Base-by-base conservation (phyloP, 306 rosid genomes). In the Argentina anserina region DNA sequence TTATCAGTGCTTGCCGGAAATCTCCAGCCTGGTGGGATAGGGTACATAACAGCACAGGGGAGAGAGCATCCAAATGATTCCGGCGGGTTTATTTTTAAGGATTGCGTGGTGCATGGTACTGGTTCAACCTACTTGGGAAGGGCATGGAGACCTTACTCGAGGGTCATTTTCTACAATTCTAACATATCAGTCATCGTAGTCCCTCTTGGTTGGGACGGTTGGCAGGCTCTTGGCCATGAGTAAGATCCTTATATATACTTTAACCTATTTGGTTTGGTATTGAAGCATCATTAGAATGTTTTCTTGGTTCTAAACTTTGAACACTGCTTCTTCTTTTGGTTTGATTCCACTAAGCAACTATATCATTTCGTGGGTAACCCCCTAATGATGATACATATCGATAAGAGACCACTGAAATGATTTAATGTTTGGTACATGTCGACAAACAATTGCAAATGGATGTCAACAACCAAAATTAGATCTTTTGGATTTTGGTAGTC, bases 1-100 rank as follows among this genome's bases (percentile, higher is more conserved):
- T 83, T 92, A 65, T 79, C 86, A 7, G 91, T 86, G 33, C 49
- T 53, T 29, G 90, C 83, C 4, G 70, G 65, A 5, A 69, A 67
- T n/a, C 72, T 87, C 2, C 89, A 50, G 36, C 45, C 42, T 13
- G 97, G 86, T 0, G 2, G 69, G 5, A 6, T 70, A 18, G 91
- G 96, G 0, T 81, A 10, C 26, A 86, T 93, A 66, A 90, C 98
- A 47, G 97, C 98, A 50, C 98, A 93, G 29, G 98, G 88, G 29
- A 86, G 97, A 78, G 33, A 58, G 3, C 26, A 41, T 53, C 79
- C 82, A 20, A 52, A 65, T 17, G 90, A 89, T 18, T 15, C 68
- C 39, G 84, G 73, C 75, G 98, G 96, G 6, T 93, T 93, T 80
- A 91, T 90, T 75, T 93, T 93, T 58, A 87, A 80, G 52, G 28